These are phyloP conservation scores for Populus simonii DNA, from an alignment of 345 rosid genomes.

Conservation along the genomic window DNA sequence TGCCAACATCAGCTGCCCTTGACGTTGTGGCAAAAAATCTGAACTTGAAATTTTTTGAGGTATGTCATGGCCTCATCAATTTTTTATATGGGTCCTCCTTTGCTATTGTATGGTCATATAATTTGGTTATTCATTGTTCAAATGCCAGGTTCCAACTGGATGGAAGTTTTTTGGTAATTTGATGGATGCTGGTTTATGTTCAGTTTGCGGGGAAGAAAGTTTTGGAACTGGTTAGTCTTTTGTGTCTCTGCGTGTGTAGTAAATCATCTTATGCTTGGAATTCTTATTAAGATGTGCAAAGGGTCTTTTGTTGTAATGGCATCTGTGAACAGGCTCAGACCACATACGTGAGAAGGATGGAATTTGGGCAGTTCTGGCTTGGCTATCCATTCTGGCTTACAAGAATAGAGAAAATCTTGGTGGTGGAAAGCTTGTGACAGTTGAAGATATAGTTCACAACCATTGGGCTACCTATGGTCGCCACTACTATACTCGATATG, in stretches of 20 bases:
- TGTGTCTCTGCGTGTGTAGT: constrained; percentile 1
- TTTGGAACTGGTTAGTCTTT: constrained; percentile 87
- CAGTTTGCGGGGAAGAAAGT: constrained; percentile 98
- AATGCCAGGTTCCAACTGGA: constrained; percentile 86
- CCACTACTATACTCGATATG: constrained; percentile 96
- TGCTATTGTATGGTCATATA: neutral
- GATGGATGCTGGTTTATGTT: constrained; percentile 98
- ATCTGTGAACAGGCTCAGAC: constrained; percentile 69
- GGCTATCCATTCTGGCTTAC: constrained; percentile 90
- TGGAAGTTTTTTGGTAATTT: constrained; percentile 99
- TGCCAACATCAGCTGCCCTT: constrained; percentile 99
- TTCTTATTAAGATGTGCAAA: neutral
- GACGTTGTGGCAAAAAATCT: constrained; percentile 90
- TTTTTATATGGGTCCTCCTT: neutral
- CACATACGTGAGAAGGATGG: constrained; percentile 99
- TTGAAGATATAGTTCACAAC: constrained; percentile 86
- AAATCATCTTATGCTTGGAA: neutral
- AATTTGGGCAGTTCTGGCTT: constrained; percentile 98
- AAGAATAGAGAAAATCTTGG: constrained; percentile 66
- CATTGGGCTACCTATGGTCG: constrained; percentile 95
- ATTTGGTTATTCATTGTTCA: constrained; percentile 20
- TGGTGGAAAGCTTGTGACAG: constrained; percentile 74
- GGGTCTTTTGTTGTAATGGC: constrained; percentile 11
- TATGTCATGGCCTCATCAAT: constrained; percentile 17
- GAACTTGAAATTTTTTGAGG: constrained; percentile 95